Evolutionary conservation across 2,329 filamentous ascomycete genomes (phyloP).

Genomic region (Cladophialophora carrionii): DNA sequence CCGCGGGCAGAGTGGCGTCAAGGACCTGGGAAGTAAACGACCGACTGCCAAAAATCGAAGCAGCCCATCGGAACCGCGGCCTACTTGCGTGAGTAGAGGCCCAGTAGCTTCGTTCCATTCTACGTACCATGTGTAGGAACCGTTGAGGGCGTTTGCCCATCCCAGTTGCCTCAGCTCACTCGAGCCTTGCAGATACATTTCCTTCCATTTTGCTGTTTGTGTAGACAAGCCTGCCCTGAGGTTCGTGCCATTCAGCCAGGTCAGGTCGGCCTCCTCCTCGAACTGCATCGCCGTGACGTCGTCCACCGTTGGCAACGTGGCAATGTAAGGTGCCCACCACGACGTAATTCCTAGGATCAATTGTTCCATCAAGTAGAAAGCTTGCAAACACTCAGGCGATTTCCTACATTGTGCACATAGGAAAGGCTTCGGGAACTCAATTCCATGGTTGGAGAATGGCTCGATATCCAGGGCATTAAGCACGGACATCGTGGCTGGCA

Average conservation of each 20-base stretch:
- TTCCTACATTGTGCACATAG: slow-evolving; percentile 21
- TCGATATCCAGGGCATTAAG: slow-evolving; percentile 37
- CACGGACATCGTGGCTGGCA: slow-evolving; percentile 36
- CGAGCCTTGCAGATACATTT: slow-evolving; percentile 45
- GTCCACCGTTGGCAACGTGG: slow-evolving; percentile 65
- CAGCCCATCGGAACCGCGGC: slow-evolving; percentile 53
- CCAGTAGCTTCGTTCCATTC: background rate
- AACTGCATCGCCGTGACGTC: slow-evolving; percentile 65
- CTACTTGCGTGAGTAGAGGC: slow-evolving; percentile 36
- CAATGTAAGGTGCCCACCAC: slow-evolving; percentile 71
- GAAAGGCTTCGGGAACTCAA: slow-evolving; percentile 36
- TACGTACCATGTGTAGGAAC: slow-evolving; percentile 47
- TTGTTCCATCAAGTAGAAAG: slow-evolving; percentile 70
- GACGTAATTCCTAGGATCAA: slow-evolving; percentile 62
- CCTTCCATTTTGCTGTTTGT: slow-evolving; percentile 44
- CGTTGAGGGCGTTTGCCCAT: slow-evolving; percentile 40
- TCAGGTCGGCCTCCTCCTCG: slow-evolving; percentile 65
- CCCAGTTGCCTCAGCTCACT: slow-evolving; percentile 41
- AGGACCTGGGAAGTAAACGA: slow-evolving; percentile 52
- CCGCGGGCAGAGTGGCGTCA: slow-evolving; percentile 40
- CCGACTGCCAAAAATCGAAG: slow-evolving; percentile 50
- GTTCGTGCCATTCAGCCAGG: slow-evolving; percentile 49
- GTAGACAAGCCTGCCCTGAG: slow-evolving; percentile 40
- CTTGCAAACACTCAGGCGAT: slow-evolving; percentile 33
- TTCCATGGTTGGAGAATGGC: slow-evolving; percentile 37